phyloP scores from a whole-genome alignment of 345 rosid genomes.

The Aquilaria malaccensis region DNA sequence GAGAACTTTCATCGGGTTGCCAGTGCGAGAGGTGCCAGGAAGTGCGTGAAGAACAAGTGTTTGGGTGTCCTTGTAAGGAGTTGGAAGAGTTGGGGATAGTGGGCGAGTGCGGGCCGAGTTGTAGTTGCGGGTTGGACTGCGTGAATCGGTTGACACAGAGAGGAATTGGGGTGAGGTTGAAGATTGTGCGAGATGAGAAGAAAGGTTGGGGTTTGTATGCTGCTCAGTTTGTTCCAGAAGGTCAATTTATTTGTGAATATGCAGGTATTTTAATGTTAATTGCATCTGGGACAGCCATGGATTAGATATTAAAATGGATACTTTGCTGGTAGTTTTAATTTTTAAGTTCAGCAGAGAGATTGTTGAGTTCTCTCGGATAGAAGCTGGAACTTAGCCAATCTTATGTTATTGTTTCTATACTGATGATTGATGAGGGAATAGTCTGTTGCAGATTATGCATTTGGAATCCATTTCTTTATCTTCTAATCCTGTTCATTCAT shows the following conservation, averaged over 20 bases:
- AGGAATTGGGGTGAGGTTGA: slow-evolving; percentile 51
- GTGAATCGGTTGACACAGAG: slow-evolving; percentile 54
- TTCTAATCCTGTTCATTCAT: too few relatives aligned
- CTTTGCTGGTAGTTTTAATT: neutral
- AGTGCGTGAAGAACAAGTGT: slow-evolving; percentile 14
- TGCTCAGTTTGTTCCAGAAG: slow-evolving; percentile 52
- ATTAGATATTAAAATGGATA: slow-evolving; percentile 1
- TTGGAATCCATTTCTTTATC: too few relatives aligned
- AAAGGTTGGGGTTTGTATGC: slow-evolving; percentile 85
- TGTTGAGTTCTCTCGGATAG: neutral
- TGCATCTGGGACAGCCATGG: neutral
- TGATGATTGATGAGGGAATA: too few relatives aligned
- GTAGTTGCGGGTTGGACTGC: slow-evolving; percentile 55
- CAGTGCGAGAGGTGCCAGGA: slow-evolving; percentile 44
- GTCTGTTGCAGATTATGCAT: too few relatives aligned
- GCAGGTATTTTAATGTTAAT: slow-evolving; percentile 37
- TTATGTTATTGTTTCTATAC: too few relatives aligned
- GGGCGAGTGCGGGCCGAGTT: slow-evolving; percentile 66
- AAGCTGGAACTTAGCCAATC: too few relatives aligned
- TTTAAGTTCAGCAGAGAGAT: neutral
- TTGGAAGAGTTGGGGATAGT: slow-evolving; percentile 27
- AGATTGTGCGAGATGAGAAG: slow-evolving; percentile 46
- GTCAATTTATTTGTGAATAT: slow-evolving; percentile 81
- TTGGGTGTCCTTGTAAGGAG: slow-evolving; percentile 28
- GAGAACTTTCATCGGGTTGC: slow-evolving; percentile 26